Conservation (phyloP, 768 basidiomycete species). For the Rhodotorula paludigena region DNA sequence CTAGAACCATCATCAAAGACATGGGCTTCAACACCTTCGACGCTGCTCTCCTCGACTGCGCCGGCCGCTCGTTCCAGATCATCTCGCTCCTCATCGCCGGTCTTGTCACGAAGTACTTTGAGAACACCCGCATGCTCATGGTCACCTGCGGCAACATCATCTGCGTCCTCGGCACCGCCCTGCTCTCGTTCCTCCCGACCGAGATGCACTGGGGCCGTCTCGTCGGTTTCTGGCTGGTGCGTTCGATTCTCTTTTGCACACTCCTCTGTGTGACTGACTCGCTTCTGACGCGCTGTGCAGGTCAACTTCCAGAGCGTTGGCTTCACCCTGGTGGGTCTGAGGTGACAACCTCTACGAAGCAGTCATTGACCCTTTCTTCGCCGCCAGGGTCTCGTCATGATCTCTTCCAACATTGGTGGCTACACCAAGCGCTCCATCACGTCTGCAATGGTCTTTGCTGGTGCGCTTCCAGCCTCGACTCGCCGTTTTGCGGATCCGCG, state of each 20-base stretch:
- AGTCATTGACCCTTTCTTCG: no score
- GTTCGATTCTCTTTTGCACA: no score
- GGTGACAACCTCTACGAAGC: no score
- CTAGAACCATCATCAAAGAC: constrained; percentile 46
- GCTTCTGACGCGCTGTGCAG: no score
- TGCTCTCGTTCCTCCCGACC: constrained; percentile 47
- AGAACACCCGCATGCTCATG: constrained; percentile 43
- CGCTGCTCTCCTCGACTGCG: constrained; percentile 47
- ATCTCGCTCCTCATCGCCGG: constrained; percentile 48
- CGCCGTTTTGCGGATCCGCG: no score
- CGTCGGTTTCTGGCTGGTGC: background rate
- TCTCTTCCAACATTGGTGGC: constrained; percentile 41
- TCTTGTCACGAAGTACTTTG: constrained; percentile 37
- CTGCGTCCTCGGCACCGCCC: constrained; percentile 43
- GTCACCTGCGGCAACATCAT: constrained; percentile 44
- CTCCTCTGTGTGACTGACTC: no score
- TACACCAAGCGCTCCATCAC: constrained; percentile 38
- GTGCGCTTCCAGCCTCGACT: constrained; percentile 37
- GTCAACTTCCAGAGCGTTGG: background rate
- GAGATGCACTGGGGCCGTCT: constrained; percentile 14
- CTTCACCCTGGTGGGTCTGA: background rate
- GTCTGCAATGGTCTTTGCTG: constrained; percentile 45
- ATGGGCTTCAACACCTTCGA: constrained; percentile 46
- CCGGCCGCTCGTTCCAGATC: constrained; percentile 47
- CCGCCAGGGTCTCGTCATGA: constrained; percentile 48